Evolutionary conservation across 2,329 filamentous ascomycete genomes (phyloP).

Genomic region (Triangularia setosa): DNA sequence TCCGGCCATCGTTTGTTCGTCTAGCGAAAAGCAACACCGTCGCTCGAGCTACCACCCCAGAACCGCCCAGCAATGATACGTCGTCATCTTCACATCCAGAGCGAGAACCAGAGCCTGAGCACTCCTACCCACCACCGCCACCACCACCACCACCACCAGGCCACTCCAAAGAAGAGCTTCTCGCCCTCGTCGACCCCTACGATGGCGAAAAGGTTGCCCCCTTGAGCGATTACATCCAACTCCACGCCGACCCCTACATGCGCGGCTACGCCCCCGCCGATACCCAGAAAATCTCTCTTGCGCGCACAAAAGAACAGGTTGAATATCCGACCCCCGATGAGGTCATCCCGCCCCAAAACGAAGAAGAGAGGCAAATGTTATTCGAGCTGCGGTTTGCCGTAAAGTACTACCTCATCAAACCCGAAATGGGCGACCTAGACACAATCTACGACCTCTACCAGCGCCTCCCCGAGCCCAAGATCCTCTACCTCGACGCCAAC

Average conservation of each 20-base stretch:
- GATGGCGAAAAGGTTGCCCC: conserved; percentile 39
- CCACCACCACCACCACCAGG: background rate
- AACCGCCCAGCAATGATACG: background rate
- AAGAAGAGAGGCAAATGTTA: conserved; percentile 35
- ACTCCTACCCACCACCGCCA: too few relatives aligned
- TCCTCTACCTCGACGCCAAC: conserved; percentile 45
- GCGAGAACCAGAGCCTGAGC: background rate
- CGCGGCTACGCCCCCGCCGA: conserved; percentile 51
- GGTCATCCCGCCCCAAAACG: conserved; percentile 35
- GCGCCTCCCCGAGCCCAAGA: conserved; percentile 48
- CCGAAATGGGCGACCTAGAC: conserved; percentile 37
- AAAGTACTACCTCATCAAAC: conserved; percentile 39
- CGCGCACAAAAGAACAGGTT: conserved; percentile 47
- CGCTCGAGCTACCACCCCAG: background rate
- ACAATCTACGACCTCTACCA: conserved; percentile 48
- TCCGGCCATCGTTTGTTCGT: conserved; percentile 13
- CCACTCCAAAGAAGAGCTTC: conserved; percentile 41
- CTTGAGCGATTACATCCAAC: conserved; percentile 51
- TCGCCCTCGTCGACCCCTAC: conserved; percentile 50
- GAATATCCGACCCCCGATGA: conserved; percentile 41
- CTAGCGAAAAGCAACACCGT: conserved; percentile 10
- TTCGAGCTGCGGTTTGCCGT: conserved; percentile 41
- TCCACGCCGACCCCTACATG: conserved; percentile 50
- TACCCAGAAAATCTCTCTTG: conserved; percentile 46
- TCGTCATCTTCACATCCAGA: background rate